Percentiles rank a stretch among this genome's conserved stretches.
These are phyloP conservation scores for Talaromyces rugulosus DNA, from an alignment of 2,329 filamentous ascomycete genomes.

Conservation along the genomic window DNA sequence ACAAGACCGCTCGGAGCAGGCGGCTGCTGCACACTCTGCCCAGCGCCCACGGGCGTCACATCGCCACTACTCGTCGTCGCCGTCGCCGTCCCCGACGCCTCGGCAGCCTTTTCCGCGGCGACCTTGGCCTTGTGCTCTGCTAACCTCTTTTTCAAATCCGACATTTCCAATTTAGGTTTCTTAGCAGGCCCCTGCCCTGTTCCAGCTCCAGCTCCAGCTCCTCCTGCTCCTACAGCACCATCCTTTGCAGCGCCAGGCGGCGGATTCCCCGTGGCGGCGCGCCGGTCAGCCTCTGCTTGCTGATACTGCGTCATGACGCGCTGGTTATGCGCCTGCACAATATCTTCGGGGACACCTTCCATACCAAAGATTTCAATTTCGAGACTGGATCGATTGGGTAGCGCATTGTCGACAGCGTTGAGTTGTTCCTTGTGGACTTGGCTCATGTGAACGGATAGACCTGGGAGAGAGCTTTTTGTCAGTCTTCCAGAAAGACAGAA, in stretches of 20 bases:
- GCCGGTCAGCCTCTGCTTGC: slow-evolving; percentile 76
- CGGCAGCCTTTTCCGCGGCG: slow-evolving; percentile 58
- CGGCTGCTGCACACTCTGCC: slow-evolving; percentile 42
- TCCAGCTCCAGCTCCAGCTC: slow-evolving; percentile 63
- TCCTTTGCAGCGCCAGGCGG: slow-evolving; percentile 47
- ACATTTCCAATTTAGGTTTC: slow-evolving; percentile 42
- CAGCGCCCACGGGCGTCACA: slow-evolving; percentile 51
- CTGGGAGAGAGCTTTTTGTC: slow-evolving; percentile 41
- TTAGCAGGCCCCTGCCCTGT: slow-evolving; percentile 19
- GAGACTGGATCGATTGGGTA: slow-evolving; percentile 77
- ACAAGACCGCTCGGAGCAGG: slow-evolving; percentile 53
- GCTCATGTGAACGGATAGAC: slow-evolving; percentile 93
- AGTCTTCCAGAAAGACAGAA: neutral
- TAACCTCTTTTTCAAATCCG: slow-evolving; percentile 74
- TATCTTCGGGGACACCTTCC: slow-evolving; percentile 89
- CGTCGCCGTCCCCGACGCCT: slow-evolving; percentile 21
- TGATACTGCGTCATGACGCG: slow-evolving; percentile 82
- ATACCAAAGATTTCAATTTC: slow-evolving; percentile 98
- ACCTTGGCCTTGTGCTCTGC: slow-evolving; percentile 70
- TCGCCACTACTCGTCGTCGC: slow-evolving; percentile 47
- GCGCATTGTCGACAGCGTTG: slow-evolving; percentile 82
- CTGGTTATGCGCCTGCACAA: slow-evolving; percentile 77
- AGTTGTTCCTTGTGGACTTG: slow-evolving; percentile 97
- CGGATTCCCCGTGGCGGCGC: slow-evolving; percentile 78
- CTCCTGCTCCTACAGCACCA: slow-evolving; percentile 60